Evolutionary conservation across 192 early-diverging fungal genomes (phyloP).

Genomic region (Thamnidium elegans): DNA sequence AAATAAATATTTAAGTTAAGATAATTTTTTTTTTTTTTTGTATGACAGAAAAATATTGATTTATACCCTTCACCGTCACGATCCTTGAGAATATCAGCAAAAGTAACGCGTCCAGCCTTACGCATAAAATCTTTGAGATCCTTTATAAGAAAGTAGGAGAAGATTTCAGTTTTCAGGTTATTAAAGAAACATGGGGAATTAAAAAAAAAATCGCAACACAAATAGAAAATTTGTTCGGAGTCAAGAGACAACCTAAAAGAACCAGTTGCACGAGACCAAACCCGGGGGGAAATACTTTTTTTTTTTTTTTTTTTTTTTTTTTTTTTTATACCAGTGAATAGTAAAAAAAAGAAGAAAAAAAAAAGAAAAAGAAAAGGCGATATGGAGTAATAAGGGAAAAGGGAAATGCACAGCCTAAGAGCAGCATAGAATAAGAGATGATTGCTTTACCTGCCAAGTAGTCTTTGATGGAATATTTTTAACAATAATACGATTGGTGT

Average conservation of each 20-base stretch:
- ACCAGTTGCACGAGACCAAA: conserved; percentile 16
- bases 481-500: conserved; percentile 64
- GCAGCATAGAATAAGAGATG: conserved; percentile 29
- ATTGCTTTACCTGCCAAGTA: conserved; percentile 78
- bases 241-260: conserved; percentile 21
- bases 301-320: conserved; percentile 14
- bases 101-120: conserved; percentile 91
- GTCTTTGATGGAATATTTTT: conserved; percentile 79
- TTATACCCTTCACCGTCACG: conserved; percentile 79
- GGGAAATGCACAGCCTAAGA: conserved; percentile 16
- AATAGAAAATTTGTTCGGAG: conserved; percentile 8
- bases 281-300: not conserved
- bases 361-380: conserved; percentile 7
- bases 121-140: conserved; percentile 96
- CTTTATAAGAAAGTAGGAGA: conserved; percentile 41
- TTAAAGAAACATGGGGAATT: not conserved
- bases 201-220: not conserved
- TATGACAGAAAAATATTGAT: not conserved
- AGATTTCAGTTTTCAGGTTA: conserved; percentile 8
- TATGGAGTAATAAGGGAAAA: conserved; percentile 12
- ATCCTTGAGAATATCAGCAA: conserved; percentile 85
- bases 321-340: no score
- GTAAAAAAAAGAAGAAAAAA: conserved; percentile 12
- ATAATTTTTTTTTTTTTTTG: not conserved
- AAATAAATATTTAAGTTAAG: conserved; percentile 13